Percentiles rank a stretch among this genome's conserved stretches.
These are phyloP conservation scores for Aeminium ludgeri DNA, from an alignment of 495 filamentous ascomycete species.

Conservation along the genomic window DNA sequence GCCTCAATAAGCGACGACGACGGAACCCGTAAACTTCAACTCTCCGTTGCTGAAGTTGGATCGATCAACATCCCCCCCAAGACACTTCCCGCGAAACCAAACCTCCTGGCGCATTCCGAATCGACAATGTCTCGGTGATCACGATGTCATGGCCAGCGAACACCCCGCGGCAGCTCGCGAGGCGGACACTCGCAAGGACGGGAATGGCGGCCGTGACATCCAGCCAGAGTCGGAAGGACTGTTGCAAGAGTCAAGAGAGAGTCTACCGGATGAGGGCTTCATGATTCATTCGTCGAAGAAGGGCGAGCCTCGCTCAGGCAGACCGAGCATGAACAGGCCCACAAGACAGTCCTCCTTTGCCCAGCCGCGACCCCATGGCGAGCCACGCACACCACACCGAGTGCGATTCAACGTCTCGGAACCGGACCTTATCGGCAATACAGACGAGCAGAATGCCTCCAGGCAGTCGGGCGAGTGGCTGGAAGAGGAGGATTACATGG, in stretches of 20 bases:
- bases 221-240: constrained; percentile 10
- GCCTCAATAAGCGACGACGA: too few species aligned
- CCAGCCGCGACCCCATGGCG: constrained; percentile 27
- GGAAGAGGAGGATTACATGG: constrained; percentile 40
- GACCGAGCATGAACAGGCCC: not conserved
- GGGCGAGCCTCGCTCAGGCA: not conserved
- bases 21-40: too few species aligned
- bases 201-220: too few species aligned
- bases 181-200: constrained; percentile 2
- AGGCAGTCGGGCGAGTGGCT: constrained; percentile 29
- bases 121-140: too few species aligned
- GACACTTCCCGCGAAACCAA: too few species aligned
- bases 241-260: constrained; percentile 9
- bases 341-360: constrained; percentile 26
- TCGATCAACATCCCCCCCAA: too few species aligned
- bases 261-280: constrained; percentile 8
- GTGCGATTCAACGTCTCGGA: constrained; percentile 71
- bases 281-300: not conserved
- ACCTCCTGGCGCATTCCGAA: too few species aligned
- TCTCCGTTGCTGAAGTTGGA: too few species aligned
- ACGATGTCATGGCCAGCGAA: constrained; percentile 16
- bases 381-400: constrained; percentile 64
- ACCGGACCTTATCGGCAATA: constrained; percentile 21
- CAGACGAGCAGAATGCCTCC: constrained; percentile 22
- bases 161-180: constrained; percentile 8